Evolutionary conservation across 1,139 yeast genomes (phyloP).

Genomic region (Lodderomyces theae): DNA sequence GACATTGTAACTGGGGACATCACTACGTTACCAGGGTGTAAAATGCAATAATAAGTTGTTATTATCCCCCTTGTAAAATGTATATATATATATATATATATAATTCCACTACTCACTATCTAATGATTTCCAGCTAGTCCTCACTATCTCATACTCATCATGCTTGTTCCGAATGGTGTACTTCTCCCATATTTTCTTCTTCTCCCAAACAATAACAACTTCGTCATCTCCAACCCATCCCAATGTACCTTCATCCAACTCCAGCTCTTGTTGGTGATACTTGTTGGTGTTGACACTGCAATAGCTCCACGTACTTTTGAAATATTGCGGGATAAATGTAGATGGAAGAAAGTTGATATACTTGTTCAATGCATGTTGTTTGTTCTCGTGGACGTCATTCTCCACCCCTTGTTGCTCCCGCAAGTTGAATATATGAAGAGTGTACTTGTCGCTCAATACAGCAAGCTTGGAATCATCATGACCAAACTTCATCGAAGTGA

Average conservation of each 20-base stretch:
- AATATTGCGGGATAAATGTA: conserved; percentile 61
- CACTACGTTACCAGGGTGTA: no score
- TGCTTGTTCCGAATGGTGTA: conserved; percentile 57
- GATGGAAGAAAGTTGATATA: conserved; percentile 30
- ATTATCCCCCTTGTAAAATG: no score
- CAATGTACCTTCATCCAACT: conserved; percentile 58
- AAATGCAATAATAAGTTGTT: no score
- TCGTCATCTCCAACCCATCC: conserved; percentile 79
- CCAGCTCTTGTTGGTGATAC: conserved; percentile 29
- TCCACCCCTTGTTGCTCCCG: neutral
- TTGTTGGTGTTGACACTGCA: conserved; percentile 69
- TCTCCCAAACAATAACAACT: conserved; percentile 69
- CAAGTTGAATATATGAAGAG: conserved; percentile 78
- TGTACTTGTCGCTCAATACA: conserved; percentile 82
- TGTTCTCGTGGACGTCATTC: conserved; percentile 29
- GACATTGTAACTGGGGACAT: no score
- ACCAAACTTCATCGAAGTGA: conserved; percentile 81
- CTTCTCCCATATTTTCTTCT: conserved; percentile 78
- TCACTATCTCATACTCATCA: conserved; percentile 13
- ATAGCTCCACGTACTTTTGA: conserved; percentile 87
- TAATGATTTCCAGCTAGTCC: conserved; percentile 78
- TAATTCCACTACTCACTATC: conserved; percentile 20
- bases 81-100: neutral
- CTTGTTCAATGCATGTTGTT: conserved; percentile 65
- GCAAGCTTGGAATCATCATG: conserved; percentile 76